Evolutionary conservation across 345 rosid genomes (phyloP).

Genomic region (Erysimum cheiranthoides): DNA sequence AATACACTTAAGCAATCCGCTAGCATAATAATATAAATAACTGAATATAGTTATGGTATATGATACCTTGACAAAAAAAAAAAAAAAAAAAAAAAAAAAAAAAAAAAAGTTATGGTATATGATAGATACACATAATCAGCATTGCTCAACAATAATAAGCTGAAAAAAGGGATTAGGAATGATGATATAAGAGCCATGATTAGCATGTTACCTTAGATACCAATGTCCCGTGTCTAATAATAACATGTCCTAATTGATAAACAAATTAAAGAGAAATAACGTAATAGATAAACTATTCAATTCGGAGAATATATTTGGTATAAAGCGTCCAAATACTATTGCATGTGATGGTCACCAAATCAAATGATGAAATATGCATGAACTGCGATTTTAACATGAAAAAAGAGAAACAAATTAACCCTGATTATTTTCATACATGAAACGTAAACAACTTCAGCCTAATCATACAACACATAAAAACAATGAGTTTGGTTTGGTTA

Average conservation of each 20-base stretch:
- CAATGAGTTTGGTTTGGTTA: conserved; percentile 27
- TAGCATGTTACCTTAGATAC: conserved; percentile 61
- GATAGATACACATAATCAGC: conserved; percentile 8
- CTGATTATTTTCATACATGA: conserved; percentile 12
- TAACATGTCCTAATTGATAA: conserved; percentile 14
- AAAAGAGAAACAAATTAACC: conserved; percentile 17
- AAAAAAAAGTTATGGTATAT: neutral
- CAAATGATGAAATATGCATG: conserved; percentile 38
- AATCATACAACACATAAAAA: conserved; percentile 36
- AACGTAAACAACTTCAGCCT: neutral
- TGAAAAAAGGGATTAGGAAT: conserved; percentile 45
- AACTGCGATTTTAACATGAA: conserved; percentile 33
- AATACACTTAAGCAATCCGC: neutral
- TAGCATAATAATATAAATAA: neutral
- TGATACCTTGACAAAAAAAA: too few relatives aligned
- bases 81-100: too few relatives aligned
- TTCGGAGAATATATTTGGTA: conserved; percentile 34
- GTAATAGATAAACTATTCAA: conserved; percentile 31
- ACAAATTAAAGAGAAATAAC: conserved; percentile 12
- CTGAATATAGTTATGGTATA: neutral
- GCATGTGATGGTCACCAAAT: conserved; percentile 44
- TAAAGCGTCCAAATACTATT: conserved; percentile 34
- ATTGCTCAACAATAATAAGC: conserved; percentile 30
- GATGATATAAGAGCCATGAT: conserved; percentile 43
- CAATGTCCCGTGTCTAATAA: conserved; percentile 32